Percentiles rank a stretch among this genome's conserved stretches.
phyloP scores from a whole-genome alignment of 768 basidiomycete genomes.

The Dioszegia aurantiaca region DNA sequence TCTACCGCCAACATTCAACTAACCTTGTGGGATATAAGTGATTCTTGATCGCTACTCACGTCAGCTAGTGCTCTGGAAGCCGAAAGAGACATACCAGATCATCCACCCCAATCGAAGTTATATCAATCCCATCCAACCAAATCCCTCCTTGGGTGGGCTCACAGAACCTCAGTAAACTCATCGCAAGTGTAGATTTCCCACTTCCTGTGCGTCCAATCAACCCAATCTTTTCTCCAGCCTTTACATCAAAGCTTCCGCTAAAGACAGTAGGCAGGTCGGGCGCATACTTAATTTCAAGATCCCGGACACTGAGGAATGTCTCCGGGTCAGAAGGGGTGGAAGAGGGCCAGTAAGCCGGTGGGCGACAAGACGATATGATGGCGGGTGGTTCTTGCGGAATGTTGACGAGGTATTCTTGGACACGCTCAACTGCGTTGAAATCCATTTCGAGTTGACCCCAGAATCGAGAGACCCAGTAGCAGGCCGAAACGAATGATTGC shows the following conservation, averaged over 20 bases:
- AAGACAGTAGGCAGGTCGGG: conserved; percentile 79
- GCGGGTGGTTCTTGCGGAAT: conserved; percentile 82
- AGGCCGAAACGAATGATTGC: conserved; percentile 60
- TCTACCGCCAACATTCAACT: conserved; percentile 5
- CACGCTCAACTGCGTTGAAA: conserved; percentile 73
- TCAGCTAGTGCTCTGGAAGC: conserved; percentile 12
- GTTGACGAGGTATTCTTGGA: conserved; percentile 78
- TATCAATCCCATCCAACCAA: conserved; percentile 81
- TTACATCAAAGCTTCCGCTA: conserved; percentile 69
- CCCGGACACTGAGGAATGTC: conserved; percentile 65
- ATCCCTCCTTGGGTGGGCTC: conserved; percentile 76
- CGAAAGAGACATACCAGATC: conserved; percentile 57
- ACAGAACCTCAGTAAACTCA: conserved; percentile 79
- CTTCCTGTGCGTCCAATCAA: conserved; percentile 72
- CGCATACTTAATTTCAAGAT: conserved; percentile 76
- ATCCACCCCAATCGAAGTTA: conserved; percentile 76
- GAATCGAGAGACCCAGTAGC: conserved; percentile 50
- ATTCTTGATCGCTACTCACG: conserved; percentile 38
- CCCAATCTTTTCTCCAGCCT: conserved; percentile 71
- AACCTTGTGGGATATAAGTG: conserved; percentile 56
- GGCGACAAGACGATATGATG: conserved; percentile 67
- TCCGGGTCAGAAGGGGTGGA: conserved; percentile 57
- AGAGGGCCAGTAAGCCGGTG: conserved; percentile 92
- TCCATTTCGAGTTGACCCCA: conserved; percentile 53
- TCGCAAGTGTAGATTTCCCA: conserved; percentile 64